Base-by-base conservation (phyloP, 805 yeast species). In the Hermanozyma aechmeae region DNA sequence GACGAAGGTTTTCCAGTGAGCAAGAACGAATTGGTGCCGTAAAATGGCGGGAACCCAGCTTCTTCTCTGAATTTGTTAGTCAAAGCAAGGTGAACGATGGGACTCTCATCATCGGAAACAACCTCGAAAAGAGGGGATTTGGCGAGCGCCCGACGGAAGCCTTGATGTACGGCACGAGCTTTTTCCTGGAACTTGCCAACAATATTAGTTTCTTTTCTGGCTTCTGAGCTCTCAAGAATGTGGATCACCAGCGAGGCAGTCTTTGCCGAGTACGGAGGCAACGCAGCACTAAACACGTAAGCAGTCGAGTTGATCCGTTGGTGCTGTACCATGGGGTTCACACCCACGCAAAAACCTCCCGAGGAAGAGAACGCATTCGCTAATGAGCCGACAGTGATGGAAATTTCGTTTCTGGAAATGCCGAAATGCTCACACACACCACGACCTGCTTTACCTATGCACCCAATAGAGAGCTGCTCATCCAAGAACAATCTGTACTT, bases 271-370 rank as follows among this genome's bases (percentile, higher is more conserved):
- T 81, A 89, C 15, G 96, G 93, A 9, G 98, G 97, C 50, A 89
- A 71, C 1, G 96, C 73, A 6, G 98, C 98, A 46, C 94, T 81
- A 53, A 84, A 92, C 36, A 92, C 92, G 51, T 85, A 92, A 3
- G 95, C 96, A 40, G 68, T 67, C 10, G 95, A 83, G 15, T 85
- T 80, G 45, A 92, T 79, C 52, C 95, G 76, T 65, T 92, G 98
- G 59, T 89, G 95, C 43, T 78, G 77, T 19, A 86, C 74, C 85
- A 92, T 84, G 31, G 79, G 79, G 15, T 61, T 55, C 24, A 73
- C 79, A 33, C 97, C 98, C 16, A 83, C 81, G 50, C 95, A 92
- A 59, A 84, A 89, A 1, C 95, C 97, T 39, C 98, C 98, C 28
- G 89, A 76, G 1, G 92, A 68, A 6, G 85, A 89, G 39, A 89